Evolutionary conservation across 2,329 filamentous ascomycete species (phyloP), one percentile per base, ranked within the genome.

Genomic region (Paracoccidioides lutzii): DNA sequence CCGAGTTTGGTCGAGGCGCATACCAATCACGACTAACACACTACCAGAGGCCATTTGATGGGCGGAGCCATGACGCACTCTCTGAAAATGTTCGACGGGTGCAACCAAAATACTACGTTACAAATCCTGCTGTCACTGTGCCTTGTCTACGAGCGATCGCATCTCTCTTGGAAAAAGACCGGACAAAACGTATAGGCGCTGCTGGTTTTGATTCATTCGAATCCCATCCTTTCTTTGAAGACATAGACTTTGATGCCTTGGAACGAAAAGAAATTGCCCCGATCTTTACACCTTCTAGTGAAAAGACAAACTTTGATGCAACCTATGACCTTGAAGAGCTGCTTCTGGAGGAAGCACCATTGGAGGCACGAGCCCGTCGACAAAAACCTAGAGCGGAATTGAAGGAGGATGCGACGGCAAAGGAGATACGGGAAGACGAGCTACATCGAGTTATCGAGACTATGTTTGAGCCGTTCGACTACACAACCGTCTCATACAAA

Each of bases 251-350:
- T 62, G 82, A 81, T 12, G 83, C 84, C 0, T 73, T 98, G 40
- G 88, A 95, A 68, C 78, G 82, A 60, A 97, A 96, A 69, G 83
- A 90, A 66, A 84, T 97, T 46, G 85, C 90, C 63, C 93, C 93
- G 0, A 83, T 97, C 3, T 98, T 98, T 68, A 81, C 87, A 22
- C 93, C 93, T 0, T 95, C 91, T 0, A 90, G 89, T 55, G 93
- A 97, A 51, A 98, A 98, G 79, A 97, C 93, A 3, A 98, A 98
- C 69, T 98, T 98, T 62, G 93, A 98, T 71, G 93, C 93, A 4
- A 98, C 93, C 0, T 97, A 98, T 67, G 93, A 98, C 70, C 75
- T 98, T 52, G 93, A 98, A 68, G 93, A 98, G 69, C 72, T 98
- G 22, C 74, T 98, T 1, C 73, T 98, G 46, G 93, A 98, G 71